A percentile compares a stretch with the other conserved stretches of the same genome.
phyloP scores from a whole-genome alignment of 176 grass and related monocot genomes.

The Musa acuminata region DNA sequence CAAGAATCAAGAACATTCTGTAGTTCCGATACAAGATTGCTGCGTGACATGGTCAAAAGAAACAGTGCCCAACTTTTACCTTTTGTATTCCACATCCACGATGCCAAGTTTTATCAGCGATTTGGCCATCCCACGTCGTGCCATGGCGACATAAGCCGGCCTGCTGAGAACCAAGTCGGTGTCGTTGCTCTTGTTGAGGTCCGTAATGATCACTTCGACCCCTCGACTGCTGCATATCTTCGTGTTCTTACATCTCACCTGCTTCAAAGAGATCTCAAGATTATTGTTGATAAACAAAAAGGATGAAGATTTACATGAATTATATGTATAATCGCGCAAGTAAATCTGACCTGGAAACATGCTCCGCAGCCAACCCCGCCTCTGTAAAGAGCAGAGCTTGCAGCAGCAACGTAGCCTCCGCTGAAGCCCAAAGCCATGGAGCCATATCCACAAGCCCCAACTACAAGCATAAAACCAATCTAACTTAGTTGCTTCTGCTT shows the following conservation, averaged over 20 bases:
- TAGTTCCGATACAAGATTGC: slow-evolving; percentile 18
- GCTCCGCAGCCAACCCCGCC: slow-evolving; percentile 67
- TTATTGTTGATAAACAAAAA: slow-evolving; percentile 8
- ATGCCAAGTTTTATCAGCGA: slow-evolving; percentile 25
- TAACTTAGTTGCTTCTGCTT: not conserved
- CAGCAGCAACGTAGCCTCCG: slow-evolving; percentile 42
- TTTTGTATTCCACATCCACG: slow-evolving; percentile 75
- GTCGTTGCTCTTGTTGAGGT: slow-evolving; percentile 46
- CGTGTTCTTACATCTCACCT: slow-evolving; percentile 72
- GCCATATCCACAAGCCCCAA: slow-evolving; percentile 77
- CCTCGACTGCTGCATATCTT: slow-evolving; percentile 42
- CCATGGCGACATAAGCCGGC: slow-evolving; percentile 59
- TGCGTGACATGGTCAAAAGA: slow-evolving; percentile 34
- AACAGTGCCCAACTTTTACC: slow-evolving; percentile 30
- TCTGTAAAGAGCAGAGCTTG: slow-evolving; percentile 39
- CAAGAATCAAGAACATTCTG: not conserved
- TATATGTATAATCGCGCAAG: not conserved
- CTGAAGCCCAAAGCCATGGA: slow-evolving; percentile 37
- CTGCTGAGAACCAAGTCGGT: slow-evolving; percentile 51
- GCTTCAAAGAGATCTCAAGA: slow-evolving; percentile 40
- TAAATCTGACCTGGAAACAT: slow-evolving; percentile 53
- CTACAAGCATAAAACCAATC: slow-evolving; percentile 17
- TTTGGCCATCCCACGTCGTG: slow-evolving; percentile 39
- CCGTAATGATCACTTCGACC: slow-evolving; percentile 52
- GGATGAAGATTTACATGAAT: not conserved